Base-by-base conservation (phyloP, 257 asterid species). In the Striga asiatica region DNA sequence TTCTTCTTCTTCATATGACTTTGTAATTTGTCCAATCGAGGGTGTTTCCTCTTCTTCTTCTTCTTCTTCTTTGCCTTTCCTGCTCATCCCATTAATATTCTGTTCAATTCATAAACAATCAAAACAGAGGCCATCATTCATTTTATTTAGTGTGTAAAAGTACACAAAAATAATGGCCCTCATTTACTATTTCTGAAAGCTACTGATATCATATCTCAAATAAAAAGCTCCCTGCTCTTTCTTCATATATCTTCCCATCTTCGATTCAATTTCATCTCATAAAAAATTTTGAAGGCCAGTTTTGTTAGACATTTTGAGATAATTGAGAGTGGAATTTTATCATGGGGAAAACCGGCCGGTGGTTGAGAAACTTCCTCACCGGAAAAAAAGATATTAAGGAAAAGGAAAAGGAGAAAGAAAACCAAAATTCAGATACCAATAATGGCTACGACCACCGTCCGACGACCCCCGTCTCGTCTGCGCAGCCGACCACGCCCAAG, bases 331-430 rank as follows among this genome's bases (percentile, higher is more conserved):
- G 78, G 71, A 66, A 77, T 61, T 54, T 65, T 71, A 73, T 14
- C 62, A 87, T 92, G 99, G 99, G 97, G 48, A 92, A 81, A 57
- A 79, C 99, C 0, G 82, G 97, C 24, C 84, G 74, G 54, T 92
- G 99, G 99, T 73, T 92, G 41, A 70, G 67, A 61, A 79, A 69
- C 48, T 59, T 92, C 58, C 70, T 92, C 80, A 75, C 58, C 2
- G 97, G 95, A 8, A 91, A 87, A 75, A 88, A 73, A 38, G 82
- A 76, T 9, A 1, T 3, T 2, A 60, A 46, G 27, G 64, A 57
- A 39, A 75, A 58, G 31, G 85, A 71, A 46, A 76, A 20, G 65
- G 81, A 70, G 62, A 62, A 32, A 1, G 58, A 54, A 54, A 64
- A 45, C 2, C 71, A 62, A 6, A 46, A 21, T 22, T 54, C 65